Base-by-base conservation (phyloP, 2,329 filamentous ascomycete species). In the Colletotrichum sp. region DNA sequence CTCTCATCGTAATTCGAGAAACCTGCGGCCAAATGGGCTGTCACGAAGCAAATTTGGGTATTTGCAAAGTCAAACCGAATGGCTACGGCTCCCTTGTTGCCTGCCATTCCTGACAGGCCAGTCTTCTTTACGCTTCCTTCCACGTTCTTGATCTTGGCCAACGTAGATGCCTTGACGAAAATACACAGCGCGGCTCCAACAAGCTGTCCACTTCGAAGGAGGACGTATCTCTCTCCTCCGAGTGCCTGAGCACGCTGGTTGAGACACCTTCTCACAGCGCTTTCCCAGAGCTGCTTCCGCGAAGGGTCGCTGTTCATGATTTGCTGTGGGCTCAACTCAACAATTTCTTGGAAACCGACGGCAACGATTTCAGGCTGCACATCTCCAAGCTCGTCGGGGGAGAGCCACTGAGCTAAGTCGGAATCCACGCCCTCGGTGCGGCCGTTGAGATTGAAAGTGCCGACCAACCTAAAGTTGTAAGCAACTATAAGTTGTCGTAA, bases 261-360 rank as follows among this genome's bases (percentile, higher is more conserved):
- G 52, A 99, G 85, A 16, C 93, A 95, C 61, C 88, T 89, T 78
- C 93, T 93, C 28, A 99, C 96, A 6, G 95, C 93, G 69, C 90
- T 87, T 83, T 99, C 97, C 97, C 97, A 99, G 24, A 93, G 87
- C 78, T 95, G 93, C 78, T 96, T 95, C 70, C 95, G 91, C 4
- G 93, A 92, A 2, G 97, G 97, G 82, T 99, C 96, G 76, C 96
- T 99, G 78, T 98, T 98, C 96, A 99, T 98, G 81, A 99, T 99
- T 82, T 99, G 97, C 83, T 99, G 96, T 18, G 98, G 97, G 80
- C 95, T 98, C 63, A 99, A 88, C 82, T 98, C 95, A n/a, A 99
- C 97, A 77, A 99, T 99, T 84, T 99, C 97, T 82, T 99, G 97
- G 80, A 99, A 99, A 0, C 95, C 97, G 18, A 98, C 93, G 9